Conservation (phyloP, 768 basidiomycete genomes). For the Xerocomus spinulosus region DNA sequence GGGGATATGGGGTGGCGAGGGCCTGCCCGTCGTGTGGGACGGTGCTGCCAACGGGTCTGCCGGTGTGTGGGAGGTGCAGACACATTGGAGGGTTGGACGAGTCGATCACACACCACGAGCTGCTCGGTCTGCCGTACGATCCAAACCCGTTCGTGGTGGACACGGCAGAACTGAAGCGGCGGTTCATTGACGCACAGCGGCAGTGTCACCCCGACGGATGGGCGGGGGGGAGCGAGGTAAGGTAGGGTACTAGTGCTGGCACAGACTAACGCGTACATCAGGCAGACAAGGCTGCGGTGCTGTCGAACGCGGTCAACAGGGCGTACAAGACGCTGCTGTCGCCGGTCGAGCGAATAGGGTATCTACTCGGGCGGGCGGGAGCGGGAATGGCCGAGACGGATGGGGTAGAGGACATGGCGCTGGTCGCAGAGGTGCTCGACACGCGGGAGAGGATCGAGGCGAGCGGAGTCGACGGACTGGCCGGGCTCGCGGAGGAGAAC, state of each 20-base stretch:
- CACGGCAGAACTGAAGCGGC: constrained; percentile 49
- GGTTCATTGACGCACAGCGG: constrained; percentile 69
- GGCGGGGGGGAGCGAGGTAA: constrained; percentile 60
- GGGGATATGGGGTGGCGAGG: constrained; percentile 13
- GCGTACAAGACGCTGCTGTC: constrained; percentile 74
- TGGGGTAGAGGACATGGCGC: constrained; percentile 60
- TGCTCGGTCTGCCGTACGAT: constrained; percentile 58
- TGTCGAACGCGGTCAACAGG: constrained; percentile 72
- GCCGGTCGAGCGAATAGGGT: constrained; percentile 74
- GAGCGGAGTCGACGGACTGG: constrained; percentile 46
- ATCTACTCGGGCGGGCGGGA: constrained; percentile 67
- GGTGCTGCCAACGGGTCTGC: constrained; percentile 57
- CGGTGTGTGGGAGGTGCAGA: constrained; percentile 73
- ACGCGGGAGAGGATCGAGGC: constrained; percentile 70
- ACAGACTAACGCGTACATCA: constrained; percentile 12
- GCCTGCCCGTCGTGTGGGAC: constrained; percentile 61
- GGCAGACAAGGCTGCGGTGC: constrained; percentile 23
- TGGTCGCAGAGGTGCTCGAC: constrained; percentile 78
- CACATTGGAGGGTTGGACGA: constrained; percentile 57
- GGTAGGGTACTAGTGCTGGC: constrained; percentile 8
- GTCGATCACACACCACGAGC: constrained; percentile 56
- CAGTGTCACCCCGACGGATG: constrained; percentile 86
- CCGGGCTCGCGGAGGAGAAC: constrained; percentile 50
- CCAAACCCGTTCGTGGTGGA: constrained; percentile 74
- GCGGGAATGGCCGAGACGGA: constrained; percentile 62